phyloP scores from a whole-genome alignment of 2,329 filamentous ascomycete genomes.

The Camillea tinctor region DNA sequence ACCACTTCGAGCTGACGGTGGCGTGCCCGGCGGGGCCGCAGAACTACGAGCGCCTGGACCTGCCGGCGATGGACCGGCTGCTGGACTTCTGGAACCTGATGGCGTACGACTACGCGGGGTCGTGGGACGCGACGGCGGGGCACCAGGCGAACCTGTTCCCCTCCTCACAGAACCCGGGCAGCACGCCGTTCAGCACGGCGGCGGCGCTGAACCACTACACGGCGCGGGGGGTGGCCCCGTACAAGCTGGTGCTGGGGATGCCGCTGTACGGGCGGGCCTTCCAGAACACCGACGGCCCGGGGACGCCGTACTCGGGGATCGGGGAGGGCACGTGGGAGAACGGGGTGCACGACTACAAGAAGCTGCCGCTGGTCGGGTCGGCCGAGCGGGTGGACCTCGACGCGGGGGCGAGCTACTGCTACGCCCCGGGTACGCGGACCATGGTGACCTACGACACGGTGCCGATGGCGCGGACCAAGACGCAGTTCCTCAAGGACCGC shows the following conservation, averaged over 20 bases:
- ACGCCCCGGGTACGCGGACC: constrained; percentile 58
- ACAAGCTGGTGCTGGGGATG: constrained; percentile 87
- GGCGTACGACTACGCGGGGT: constrained; percentile 86
- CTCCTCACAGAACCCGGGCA: constrained; percentile 52
- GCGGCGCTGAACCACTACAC: constrained; percentile 71
- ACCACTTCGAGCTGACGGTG: constrained; percentile 64
- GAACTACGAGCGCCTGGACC: constrained; percentile 62
- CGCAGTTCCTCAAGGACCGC: constrained; percentile 63
- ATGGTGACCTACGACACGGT: constrained; percentile 81
- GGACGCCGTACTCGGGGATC: constrained; percentile 66
- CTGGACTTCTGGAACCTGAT: constrained; percentile 80
- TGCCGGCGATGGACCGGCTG: constrained; percentile 62
- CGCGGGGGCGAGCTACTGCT: constrained; percentile 74
- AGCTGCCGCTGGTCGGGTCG: constrained; percentile 67
- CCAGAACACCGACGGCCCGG: constrained; percentile 72
- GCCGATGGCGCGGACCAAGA: constrained; percentile 66
- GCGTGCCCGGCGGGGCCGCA: constrained; percentile 61
- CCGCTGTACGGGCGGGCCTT: constrained; percentile 90
- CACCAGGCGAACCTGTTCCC: constrained; percentile 80
- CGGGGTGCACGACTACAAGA: constrained; percentile 88
- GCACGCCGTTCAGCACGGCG: constrained; percentile 77
- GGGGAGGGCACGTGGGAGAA: constrained; percentile 82
- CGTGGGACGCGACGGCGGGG: constrained; percentile 69
- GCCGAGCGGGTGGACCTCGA: constrained; percentile 62
- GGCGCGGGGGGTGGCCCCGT: constrained; percentile 54